A percentile compares a stretch with the other conserved stretches of the same genome.
Evolutionary conservation across 2,329 filamentous ascomycete genomes (phyloP).

Genomic region (Monilinia fructigena): DNA sequence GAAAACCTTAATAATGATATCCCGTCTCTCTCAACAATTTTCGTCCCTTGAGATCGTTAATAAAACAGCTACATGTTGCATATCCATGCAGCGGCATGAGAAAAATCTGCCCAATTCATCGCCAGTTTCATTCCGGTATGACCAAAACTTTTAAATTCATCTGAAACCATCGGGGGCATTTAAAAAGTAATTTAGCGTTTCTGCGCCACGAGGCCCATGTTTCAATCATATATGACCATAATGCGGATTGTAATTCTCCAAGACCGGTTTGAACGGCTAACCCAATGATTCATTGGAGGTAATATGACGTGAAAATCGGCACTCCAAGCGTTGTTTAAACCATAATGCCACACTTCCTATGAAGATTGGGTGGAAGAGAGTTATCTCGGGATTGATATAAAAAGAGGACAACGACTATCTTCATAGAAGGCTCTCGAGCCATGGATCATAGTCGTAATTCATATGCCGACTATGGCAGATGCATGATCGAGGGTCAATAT

Average conservation of each 20-base stretch:
- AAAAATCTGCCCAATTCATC: conserved; percentile 46
- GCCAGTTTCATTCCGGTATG: conserved; percentile 50
- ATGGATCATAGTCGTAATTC: conserved; percentile 49
- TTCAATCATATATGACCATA: conserved; percentile 54
- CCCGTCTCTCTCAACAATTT: conserved; percentile 48
- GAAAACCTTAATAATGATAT: conserved; percentile 54
- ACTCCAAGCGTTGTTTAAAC: conserved; percentile 49
- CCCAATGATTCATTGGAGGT: conserved; percentile 64
- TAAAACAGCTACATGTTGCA: conserved; percentile 60
- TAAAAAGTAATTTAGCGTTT: conserved; percentile 55
- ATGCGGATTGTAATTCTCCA: conserved; percentile 45
- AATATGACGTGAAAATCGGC: conserved; percentile 57
- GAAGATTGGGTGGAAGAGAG: conserved; percentile 55
- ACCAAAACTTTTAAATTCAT: conserved; percentile 59
- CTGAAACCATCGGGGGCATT: conserved; percentile 53
- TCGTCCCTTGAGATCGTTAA: conserved; percentile 49
- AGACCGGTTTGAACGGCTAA: conserved; percentile 53
- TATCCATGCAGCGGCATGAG: conserved; percentile 57
- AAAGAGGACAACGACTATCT: conserved; percentile 52
- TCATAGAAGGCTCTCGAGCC: conserved; percentile 53
- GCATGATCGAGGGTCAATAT: too few species aligned
- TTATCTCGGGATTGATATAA: conserved; percentile 53
- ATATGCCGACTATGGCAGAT: conserved; percentile 42
- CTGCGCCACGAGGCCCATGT: conserved; percentile 54
- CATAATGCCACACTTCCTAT: conserved; percentile 55